These are phyloP conservation scores for Tetracladium marchalianum DNA, from an alignment of 495 filamentous ascomycete genomes.

Conservation along the genomic window DNA sequence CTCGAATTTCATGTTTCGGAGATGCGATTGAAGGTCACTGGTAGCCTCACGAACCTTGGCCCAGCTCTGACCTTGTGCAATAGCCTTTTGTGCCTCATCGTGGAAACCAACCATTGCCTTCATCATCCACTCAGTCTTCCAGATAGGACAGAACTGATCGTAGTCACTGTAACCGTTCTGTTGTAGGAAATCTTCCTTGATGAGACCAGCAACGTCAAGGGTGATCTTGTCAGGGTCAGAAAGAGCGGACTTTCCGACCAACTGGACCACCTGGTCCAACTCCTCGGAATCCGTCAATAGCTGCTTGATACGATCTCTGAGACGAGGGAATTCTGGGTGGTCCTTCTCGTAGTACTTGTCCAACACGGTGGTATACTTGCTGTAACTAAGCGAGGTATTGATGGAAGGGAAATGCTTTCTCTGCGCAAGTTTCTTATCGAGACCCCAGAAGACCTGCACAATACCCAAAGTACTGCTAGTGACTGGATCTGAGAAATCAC, in stretches of 20 bases:
- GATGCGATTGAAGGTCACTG: slow-evolving; percentile 66
- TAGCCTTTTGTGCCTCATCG: slow-evolving; percentile 92
- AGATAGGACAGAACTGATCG: slow-evolving; percentile 97
- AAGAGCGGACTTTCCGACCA: slow-evolving; percentile 93
- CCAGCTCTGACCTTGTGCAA: slow-evolving; percentile 85
- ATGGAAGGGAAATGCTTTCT: slow-evolving; percentile 99
- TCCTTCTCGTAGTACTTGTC: slow-evolving; percentile 91
- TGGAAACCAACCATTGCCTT: slow-evolving; percentile 96
- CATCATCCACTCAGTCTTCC: slow-evolving; percentile 99
- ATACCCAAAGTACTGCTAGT: slow-evolving; percentile 92
- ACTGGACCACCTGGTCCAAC: slow-evolving; percentile 95
- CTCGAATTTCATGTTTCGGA: slow-evolving; percentile 95
- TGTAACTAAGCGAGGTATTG: slow-evolving; percentile 93
- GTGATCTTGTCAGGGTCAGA: slow-evolving; percentile 99
- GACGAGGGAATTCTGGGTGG: slow-evolving; percentile 84
- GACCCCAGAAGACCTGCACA: slow-evolving; percentile 98
- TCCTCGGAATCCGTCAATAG: slow-evolving; percentile 91
- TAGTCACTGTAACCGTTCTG: slow-evolving; percentile 99
- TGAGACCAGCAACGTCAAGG: slow-evolving; percentile 76
- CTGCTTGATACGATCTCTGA: slow-evolving; percentile 87
- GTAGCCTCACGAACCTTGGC: slow-evolving; percentile 86
- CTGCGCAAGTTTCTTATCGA: slow-evolving; percentile 98
- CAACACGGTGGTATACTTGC: slow-evolving; percentile 82
- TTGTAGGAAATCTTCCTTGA: slow-evolving; percentile 99
- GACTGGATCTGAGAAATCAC: slow-evolving; percentile 98